A percentile compares a stretch with the other conserved stretches of the same genome.
These are phyloP conservation scores for Tetrahymena malaccensis DNA, from an alignment of 73 alveolate species.

Conservation along the genomic window DNA sequence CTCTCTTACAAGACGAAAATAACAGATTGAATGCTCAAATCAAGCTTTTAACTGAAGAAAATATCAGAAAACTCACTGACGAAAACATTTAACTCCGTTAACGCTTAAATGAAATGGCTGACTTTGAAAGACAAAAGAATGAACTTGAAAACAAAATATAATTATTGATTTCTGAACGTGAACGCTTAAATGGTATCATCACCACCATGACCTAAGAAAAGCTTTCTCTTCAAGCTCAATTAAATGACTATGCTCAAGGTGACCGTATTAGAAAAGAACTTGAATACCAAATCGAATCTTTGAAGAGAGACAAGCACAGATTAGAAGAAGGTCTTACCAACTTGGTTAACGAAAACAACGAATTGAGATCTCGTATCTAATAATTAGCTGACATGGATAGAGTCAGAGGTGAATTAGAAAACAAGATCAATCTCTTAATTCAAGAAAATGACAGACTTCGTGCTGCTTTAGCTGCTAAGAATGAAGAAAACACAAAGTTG, in stretches of 20 bases:
- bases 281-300: not conserved
- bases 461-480: not conserved
- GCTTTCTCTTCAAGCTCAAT: not conserved
- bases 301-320: not conserved
- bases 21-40: not conserved
- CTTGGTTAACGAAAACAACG: not conserved
- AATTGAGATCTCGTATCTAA: not conserved
- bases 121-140: not conserved
- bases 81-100: not conserved
- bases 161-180: not conserved
- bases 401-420: not conserved
- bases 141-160: not conserved
- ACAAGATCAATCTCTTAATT: not conserved
- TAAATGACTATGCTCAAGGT: not conserved
- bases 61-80: not conserved
- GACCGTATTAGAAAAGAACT: not conserved
- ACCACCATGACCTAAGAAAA: not conserved
- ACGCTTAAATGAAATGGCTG: not conserved
- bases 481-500: not conserved
- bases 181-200: not conserved
- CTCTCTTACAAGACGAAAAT: not conserved
- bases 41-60: not conserved
- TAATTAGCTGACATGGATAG: not conserved
- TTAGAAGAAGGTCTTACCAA: not conserved
- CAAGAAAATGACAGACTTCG: not conserved